Percentiles rank a stretch among this genome's conserved stretches.
Evolutionary conservation across 768 basidiomycete species (phyloP).

Genomic region (Tricholoma matsutake): DNA sequence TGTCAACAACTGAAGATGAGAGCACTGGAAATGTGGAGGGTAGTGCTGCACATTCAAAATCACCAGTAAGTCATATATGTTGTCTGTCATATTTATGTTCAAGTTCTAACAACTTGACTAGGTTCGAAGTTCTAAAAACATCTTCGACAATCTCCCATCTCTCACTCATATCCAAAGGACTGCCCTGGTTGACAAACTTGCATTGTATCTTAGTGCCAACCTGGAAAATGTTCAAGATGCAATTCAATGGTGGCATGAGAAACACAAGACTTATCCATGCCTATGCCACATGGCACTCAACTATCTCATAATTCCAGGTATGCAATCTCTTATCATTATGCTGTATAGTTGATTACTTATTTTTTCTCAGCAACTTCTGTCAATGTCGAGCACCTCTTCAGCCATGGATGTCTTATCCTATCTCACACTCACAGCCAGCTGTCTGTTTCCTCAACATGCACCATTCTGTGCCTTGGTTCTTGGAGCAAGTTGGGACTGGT

Average conservation of each 20-base stretch:
- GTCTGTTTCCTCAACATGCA: too few relatives aligned
- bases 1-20: neutral
- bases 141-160: neutral
- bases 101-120: neutral
- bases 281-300: neutral
- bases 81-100: neutral
- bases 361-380: neutral
- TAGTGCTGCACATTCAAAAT: neutral
- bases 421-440: neutral
- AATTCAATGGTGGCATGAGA: neutral
- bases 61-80: neutral
- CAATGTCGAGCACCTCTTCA: neutral
- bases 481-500: neutral
- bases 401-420: neutral
- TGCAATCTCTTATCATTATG: neutral
- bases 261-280: neutral
- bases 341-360: neutral
- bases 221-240: too few relatives aligned
- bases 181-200: neutral
- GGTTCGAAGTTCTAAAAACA: neutral
- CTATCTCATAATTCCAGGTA: neutral
- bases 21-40: neutral
- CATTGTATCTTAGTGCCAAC: neutral
- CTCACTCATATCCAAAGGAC: neutral
- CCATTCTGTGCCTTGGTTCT: neutral